Conservation (phyloP, 495 filamentous ascomycete genomes). For the Articulospora tetracladia region DNA sequence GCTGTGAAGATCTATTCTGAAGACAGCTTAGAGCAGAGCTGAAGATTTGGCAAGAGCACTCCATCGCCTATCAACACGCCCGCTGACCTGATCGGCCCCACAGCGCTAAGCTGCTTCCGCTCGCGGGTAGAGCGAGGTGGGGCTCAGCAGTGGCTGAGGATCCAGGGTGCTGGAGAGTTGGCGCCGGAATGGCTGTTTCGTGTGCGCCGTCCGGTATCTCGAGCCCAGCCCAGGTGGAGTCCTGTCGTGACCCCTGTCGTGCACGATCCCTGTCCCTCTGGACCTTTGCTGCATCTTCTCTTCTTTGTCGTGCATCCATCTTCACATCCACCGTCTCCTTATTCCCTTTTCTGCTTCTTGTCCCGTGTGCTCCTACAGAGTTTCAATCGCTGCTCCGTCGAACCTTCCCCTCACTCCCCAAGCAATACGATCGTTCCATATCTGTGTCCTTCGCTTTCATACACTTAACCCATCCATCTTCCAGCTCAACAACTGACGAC, state of each 20-base stretch:
- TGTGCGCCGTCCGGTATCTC: constrained; percentile 1
- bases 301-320: background rate
- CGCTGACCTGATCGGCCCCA: background rate
- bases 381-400: constrained; percentile 1
- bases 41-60: background rate
- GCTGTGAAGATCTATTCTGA: background rate
- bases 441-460: background rate
- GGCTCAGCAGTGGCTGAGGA: background rate
- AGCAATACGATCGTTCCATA: background rate
- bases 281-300: constrained; percentile 1
- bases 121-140: too few species aligned
- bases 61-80: background rate
- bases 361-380: background rate
- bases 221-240: too few species aligned
- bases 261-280: background rate
- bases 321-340: constrained; percentile 1
- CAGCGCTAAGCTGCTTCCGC: background rate
- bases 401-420: background rate
- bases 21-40: background rate
- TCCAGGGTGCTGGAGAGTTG: constrained; percentile 5
- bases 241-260: too few species aligned
- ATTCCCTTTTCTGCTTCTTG: background rate
- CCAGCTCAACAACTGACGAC: background rate
- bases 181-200: constrained; percentile 11
- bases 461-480: background rate